Conservation (phyloP, 2,329 filamentous ascomycete species). For the Hypoxylon rubiginosum region DNA sequence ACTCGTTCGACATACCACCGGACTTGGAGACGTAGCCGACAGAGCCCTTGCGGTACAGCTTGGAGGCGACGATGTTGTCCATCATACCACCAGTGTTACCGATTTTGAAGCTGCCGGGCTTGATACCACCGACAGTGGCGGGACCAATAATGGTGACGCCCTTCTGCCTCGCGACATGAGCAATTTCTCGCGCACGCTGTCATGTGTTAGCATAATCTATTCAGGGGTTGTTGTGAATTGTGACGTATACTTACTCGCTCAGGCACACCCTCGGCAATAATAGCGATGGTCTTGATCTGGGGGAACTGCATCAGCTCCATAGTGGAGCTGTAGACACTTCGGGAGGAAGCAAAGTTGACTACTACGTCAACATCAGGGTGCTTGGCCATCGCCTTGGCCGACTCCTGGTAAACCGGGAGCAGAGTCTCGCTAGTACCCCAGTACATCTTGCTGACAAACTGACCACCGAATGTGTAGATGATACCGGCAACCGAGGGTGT, state of each 20-base stretch:
- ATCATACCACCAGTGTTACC: conserved; percentile 99
- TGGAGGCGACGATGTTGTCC: conserved; percentile 99
- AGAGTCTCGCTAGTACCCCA: conserved; percentile 99
- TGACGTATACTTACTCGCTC: conserved; percentile 79
- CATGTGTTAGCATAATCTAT: conserved; percentile 46
- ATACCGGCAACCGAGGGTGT: conserved; percentile 98
- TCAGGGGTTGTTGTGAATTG: not conserved
- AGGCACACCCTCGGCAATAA: conserved; percentile 99
- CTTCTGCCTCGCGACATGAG: conserved; percentile 97
- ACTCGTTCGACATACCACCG: conserved; percentile 99
- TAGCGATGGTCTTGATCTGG: conserved; percentile 98
- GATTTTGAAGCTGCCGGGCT: conserved; percentile 99
- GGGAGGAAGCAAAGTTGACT: conserved; percentile 99
- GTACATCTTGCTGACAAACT: conserved; percentile 99
- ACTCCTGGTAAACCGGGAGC: conserved; percentile 96
- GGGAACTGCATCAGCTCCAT: conserved; percentile 98
- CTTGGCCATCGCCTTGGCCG: conserved; percentile 93
- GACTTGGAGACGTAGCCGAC: conserved; percentile 99
- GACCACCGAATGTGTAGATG: conserved; percentile 99
- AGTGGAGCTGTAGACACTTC: conserved; percentile 98
- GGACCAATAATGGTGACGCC: conserved; percentile 98
- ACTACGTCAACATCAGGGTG: conserved; percentile 97
- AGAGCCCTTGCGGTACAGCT: conserved; percentile 99
- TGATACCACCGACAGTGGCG: conserved; percentile 98
- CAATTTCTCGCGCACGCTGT: conserved; percentile 95